Conservation (phyloP, 441 rosid species). For the Adansonia gregorii region DNA sequence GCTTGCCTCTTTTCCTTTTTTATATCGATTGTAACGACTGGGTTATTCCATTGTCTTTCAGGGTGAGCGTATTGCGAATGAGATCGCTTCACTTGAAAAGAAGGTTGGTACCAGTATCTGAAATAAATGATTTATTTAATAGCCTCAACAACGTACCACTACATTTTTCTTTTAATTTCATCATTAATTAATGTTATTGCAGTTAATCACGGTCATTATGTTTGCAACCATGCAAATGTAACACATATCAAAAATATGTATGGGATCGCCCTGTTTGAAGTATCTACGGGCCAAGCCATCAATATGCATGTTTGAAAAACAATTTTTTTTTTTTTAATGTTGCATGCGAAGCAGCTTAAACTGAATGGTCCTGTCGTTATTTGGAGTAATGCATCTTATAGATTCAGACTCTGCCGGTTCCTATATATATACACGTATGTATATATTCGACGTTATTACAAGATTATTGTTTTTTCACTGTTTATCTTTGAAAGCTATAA, state of each 20-base stretch:
- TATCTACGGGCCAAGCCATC: neutral
- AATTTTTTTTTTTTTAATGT: neutral
- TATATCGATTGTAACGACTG: neutral
- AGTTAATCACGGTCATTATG: too few relatives aligned
- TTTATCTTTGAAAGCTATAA: neutral
- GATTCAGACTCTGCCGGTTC: neutral
- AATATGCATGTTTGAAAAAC: neutral
- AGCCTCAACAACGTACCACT: too few relatives aligned
- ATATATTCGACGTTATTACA: neutral
- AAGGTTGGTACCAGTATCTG: constrained; percentile 41
- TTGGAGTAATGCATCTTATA: neutral
- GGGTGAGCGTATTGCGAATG: constrained; percentile 47
- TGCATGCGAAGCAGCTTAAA: neutral
- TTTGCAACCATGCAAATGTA: neutral
- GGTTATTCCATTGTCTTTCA: constrained; percentile 13
- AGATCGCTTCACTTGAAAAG: constrained; percentile 50
- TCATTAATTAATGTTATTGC: too few relatives aligned
- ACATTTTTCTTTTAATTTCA: too few relatives aligned
- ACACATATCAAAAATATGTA: too few relatives aligned
- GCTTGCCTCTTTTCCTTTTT: neutral
- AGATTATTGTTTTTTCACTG: neutral
- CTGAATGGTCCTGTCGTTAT: neutral
- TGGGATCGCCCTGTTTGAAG: too few relatives aligned
- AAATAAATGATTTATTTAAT: too few relatives aligned
- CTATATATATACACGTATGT: neutral